phyloP scores from a whole-genome alignment of 768 basidiomycete genomes.

The Strobilomyces confusus region DNA sequence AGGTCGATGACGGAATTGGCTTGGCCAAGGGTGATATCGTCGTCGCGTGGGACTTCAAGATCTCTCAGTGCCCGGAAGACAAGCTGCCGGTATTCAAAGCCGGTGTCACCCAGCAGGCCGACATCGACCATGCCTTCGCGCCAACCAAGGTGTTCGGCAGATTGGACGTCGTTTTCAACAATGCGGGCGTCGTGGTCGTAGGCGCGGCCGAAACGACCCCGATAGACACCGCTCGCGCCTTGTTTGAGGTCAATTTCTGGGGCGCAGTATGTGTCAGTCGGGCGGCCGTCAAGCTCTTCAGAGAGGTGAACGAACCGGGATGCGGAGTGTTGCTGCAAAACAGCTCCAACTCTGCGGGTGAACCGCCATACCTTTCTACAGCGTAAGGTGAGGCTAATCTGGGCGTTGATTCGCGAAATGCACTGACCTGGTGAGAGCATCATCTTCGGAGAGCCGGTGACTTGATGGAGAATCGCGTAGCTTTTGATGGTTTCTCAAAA shows the following conservation, averaged over 20 bases:
- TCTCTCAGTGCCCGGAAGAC: background rate
- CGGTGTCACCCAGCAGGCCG: conserved; percentile 5
- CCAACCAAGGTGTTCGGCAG: conserved; percentile 5
- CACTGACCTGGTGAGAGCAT: too few species aligned
- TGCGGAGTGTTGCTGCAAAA: conserved; percentile 33
- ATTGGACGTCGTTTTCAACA: conserved; percentile 10
- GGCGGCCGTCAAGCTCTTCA: conserved; percentile 15
- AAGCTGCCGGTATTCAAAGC: conserved; percentile 12
- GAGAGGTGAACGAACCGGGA: conserved; percentile 27
- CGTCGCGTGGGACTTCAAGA: conserved; percentile 25
- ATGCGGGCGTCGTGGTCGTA: conserved; percentile 9
- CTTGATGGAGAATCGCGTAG: too few species aligned
- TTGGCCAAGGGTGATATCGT: conserved; percentile 30
- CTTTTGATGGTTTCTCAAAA: too few species aligned
- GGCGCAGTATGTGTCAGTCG: too few species aligned
- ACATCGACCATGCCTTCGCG: background rate
- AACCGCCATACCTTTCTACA: too few species aligned
- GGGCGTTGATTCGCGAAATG: too few species aligned
- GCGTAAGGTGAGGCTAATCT: too few species aligned
- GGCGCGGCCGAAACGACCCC: conserved; percentile 21
- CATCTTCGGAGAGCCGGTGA: too few species aligned
- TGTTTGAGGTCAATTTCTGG: conserved; percentile 17
- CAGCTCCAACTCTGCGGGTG: too few species aligned
- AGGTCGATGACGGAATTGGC: conserved; percentile 25
- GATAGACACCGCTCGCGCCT: conserved; percentile 8